phyloP scores from a whole-genome alignment of 2,329 filamentous ascomycete genomes.

The Rhynchosporium graminicola region DNA sequence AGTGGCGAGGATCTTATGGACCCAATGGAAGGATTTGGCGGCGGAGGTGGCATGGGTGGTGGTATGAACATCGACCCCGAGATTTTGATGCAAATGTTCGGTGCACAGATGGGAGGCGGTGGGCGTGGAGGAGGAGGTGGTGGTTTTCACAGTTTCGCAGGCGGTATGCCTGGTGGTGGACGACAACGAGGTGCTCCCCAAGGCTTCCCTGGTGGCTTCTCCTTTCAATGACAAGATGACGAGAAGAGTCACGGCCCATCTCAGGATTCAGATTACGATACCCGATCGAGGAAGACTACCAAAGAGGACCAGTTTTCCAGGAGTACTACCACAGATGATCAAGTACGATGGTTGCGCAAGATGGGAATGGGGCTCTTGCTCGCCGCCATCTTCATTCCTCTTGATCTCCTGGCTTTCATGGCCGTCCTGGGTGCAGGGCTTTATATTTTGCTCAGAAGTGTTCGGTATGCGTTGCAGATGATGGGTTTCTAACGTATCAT shows the following conservation, averaged over 20 bases:
- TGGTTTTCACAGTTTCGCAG: slow-evolving; percentile 49
- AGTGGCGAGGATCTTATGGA: slow-evolving; percentile 90
- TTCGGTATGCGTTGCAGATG: slow-evolving; percentile 31
- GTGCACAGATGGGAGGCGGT: slow-evolving; percentile 40
- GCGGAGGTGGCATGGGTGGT: slow-evolving; percentile 59
- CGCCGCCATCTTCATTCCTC: slow-evolving; percentile 37
- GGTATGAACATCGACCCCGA: slow-evolving; percentile 46
- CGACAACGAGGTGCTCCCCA: slow-evolving; percentile 38
- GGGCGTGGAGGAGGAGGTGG: slow-evolving; percentile 53
- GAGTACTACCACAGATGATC: slow-evolving; percentile 25
- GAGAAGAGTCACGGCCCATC: slow-evolving; percentile 25
- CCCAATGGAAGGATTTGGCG: slow-evolving; percentile 72
- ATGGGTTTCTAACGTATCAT: slow-evolving; percentile 23
- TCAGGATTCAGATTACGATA: slow-evolving; percentile 20
- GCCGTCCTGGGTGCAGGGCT: slow-evolving; percentile 31
- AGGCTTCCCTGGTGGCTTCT: slow-evolving; percentile 56
- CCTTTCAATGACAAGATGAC: slow-evolving; percentile 52
- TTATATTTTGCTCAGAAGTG: slow-evolving; percentile 35
- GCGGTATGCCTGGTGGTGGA: slow-evolving; percentile 49
- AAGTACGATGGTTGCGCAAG: slow-evolving; percentile 33
- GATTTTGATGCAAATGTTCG: slow-evolving; percentile 42
- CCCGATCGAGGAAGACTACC: slow-evolving; percentile 9
- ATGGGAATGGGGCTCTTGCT: slow-evolving; percentile 37
- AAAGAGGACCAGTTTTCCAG: slow-evolving; percentile 15
- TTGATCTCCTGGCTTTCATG: slow-evolving; percentile 37